phyloP scores from a whole-genome alignment of 108 stramenopile genomes.

The Pseudonitzschia delicatissima region DNA sequence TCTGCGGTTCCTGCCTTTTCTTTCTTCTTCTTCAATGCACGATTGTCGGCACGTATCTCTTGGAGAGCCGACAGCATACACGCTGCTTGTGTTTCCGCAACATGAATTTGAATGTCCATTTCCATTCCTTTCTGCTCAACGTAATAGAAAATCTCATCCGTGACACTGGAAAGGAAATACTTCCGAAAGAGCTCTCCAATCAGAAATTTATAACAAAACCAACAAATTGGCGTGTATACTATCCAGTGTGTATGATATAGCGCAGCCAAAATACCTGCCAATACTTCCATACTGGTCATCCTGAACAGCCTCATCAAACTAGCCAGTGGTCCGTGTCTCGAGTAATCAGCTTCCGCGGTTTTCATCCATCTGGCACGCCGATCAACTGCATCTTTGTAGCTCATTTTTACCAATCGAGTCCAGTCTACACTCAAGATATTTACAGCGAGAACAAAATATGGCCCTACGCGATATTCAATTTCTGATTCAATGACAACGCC shows the following conservation, averaged over 20 bases:
- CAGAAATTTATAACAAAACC: slow-evolving; percentile 43
- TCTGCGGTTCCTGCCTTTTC: slow-evolving; percentile 38
- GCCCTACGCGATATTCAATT: slow-evolving; percentile 77
- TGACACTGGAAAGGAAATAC: slow-evolving; percentile 60
- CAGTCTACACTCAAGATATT: slow-evolving; percentile 69
- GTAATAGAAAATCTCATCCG: slow-evolving; percentile 76
- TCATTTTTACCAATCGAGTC: slow-evolving; percentile 51
- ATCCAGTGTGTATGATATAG: slow-evolving; percentile 60
- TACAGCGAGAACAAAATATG: slow-evolving; percentile 77
- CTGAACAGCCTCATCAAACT: slow-evolving; percentile 27
- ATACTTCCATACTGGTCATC: slow-evolving; percentile 51
- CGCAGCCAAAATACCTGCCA: slow-evolving; percentile 46
- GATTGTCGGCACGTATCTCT: slow-evolving; percentile 61
- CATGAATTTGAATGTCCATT: slow-evolving; percentile 66
- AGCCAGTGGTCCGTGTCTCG: slow-evolving; percentile 8
- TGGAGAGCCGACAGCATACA: slow-evolving; percentile 78
- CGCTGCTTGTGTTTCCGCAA: slow-evolving; percentile 51
- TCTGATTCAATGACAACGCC: slow-evolving; percentile 77
- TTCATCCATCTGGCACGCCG: slow-evolving; percentile 33
- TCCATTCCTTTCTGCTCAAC: slow-evolving; percentile 85
- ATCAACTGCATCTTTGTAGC: slow-evolving; percentile 39
- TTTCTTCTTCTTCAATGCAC: slow-evolving; percentile 46
- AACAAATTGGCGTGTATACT: slow-evolving; percentile 56
- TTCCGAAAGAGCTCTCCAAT: slow-evolving; percentile 47
- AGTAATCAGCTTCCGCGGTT: slow-evolving; percentile 24